phyloP scores from a whole-genome alignment of 345 rosid species.

The Citrus medica region DNA sequence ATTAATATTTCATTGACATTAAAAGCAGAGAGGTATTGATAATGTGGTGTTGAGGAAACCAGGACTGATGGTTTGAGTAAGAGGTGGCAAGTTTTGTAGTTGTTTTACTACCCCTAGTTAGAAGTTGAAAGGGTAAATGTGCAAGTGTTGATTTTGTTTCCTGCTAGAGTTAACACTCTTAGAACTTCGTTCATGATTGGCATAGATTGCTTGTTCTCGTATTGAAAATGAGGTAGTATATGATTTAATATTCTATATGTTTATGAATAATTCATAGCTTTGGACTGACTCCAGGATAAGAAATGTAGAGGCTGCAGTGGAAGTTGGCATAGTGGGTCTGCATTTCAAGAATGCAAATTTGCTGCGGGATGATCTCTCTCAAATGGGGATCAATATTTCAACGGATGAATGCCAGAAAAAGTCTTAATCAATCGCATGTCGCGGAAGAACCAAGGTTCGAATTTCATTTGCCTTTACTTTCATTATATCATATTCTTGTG shows the following conservation, averaged over 20 bases:
- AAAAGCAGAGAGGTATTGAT: background rate
- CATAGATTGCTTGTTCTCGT: background rate
- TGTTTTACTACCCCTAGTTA: no score
- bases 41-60: no score
- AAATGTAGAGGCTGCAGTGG: conserved; percentile 69
- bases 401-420: conserved; percentile 7
- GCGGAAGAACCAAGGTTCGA: background rate
- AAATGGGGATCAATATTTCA: conserved; percentile 45
- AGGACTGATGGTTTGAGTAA: no score
- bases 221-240: background rate
- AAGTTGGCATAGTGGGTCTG: conserved; percentile 67
- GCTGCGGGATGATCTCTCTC: conserved; percentile 46
- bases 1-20: background rate
- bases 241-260: background rate
- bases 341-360: conserved; percentile 57
- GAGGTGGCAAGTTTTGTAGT: no score
- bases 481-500: background rate
- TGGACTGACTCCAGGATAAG: conserved; percentile 38
- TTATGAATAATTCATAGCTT: background rate
- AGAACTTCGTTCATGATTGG: background rate
- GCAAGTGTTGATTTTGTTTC: no score
- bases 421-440: conserved; percentile 3
- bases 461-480: background rate
- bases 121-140: no score
- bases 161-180: no score